Base-by-base conservation (phyloP, 345 rosid genomes). In the Lepidium sativum region DNA sequence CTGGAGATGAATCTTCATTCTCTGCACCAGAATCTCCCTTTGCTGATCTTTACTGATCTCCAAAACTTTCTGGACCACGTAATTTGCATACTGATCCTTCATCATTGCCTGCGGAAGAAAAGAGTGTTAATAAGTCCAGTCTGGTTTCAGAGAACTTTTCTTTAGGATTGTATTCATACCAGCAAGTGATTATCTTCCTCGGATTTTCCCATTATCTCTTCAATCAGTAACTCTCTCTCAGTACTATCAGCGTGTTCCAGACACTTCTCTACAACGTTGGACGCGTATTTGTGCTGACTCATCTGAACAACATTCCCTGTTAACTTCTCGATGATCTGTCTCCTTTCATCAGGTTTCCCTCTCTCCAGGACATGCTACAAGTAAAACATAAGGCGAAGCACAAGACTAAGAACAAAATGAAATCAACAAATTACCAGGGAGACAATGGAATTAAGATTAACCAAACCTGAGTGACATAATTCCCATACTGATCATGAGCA, bases 281-380 rank as follows among this genome's bases (percentile, higher is more conserved):
- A 95, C 2, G 97, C 96, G 54, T 83, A 95, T 67, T 95, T 95
- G 81, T 95, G 96, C 85, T 95, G 99, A 74, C 99, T 91, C 95
- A 95, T 77, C 55, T 80, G 86, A 42, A 86, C 87, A 77, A 95
- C 78, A 54, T 86, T 84, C 55, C 99, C 99, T 13, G 76, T 61
- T 74, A 95, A 74, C 78, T 95, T 86, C 80, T 79, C 75, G 56
- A 91, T 80, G 67, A 95, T 91, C 65, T 69, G 79, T 75, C 78
- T 68, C 74, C 97, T 84, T 80, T 95, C 99, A 5, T 67, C 58
- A 3, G 92, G 69, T 72, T 79, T 88, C 35, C 97, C 99, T 74
- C 92, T 88, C 81, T 82, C 96, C 77, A 95, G 63, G 41, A 91
- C 94, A 82, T 95, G 99, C 97, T 95, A 83, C 61, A 74, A 68